phyloP scores from a whole-genome alignment of 345 rosid species.

The Aquilaria sinensis region DNA sequence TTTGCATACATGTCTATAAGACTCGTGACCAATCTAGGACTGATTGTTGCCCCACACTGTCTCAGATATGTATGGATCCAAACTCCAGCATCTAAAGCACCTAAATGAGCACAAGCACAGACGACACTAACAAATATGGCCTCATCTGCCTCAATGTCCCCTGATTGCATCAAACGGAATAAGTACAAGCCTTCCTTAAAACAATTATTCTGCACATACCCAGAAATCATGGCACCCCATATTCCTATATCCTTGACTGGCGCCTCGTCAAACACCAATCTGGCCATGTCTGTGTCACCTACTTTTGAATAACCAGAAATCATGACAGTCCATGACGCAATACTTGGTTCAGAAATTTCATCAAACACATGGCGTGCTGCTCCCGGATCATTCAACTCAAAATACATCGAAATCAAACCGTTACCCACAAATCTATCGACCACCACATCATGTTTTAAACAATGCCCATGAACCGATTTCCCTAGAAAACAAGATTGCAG shows the following conservation, averaged over 20 bases:
- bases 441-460: slow-evolving; percentile 31
- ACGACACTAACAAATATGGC: slow-evolving; percentile 26
- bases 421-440: slow-evolving; percentile 37
- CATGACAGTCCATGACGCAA: slow-evolving; percentile 44
- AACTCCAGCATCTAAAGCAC: slow-evolving; percentile 31
- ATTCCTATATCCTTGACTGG: slow-evolving; percentile 34
- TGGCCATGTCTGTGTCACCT: slow-evolving; percentile 35
- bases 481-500: slow-evolving; percentile 22
- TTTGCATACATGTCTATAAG: slow-evolving; percentile 35
- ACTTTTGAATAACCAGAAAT: slow-evolving; percentile 41
- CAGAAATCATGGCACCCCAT: slow-evolving; percentile 56
- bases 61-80: slow-evolving; percentile 30
- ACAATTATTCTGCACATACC: slow-evolving; percentile 40
- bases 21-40: slow-evolving; percentile 20
- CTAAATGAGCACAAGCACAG: slow-evolving; percentile 31
- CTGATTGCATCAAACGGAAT: slow-evolving; percentile 31
- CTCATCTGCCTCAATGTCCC: slow-evolving; percentile 23
- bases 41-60: slow-evolving; percentile 6
- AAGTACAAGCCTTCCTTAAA: slow-evolving; percentile 39
- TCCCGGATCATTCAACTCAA: slow-evolving; percentile 20
- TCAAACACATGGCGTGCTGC: slow-evolving; percentile 31
- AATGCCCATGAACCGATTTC: slow-evolving; percentile 30
- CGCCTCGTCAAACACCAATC: slow-evolving; percentile 33
- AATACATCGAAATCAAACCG: slow-evolving; percentile 32
- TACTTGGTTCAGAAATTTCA: slow-evolving; percentile 25